Conservation (phyloP, 768 basidiomycete species). For the Obba rivulosa region DNA sequence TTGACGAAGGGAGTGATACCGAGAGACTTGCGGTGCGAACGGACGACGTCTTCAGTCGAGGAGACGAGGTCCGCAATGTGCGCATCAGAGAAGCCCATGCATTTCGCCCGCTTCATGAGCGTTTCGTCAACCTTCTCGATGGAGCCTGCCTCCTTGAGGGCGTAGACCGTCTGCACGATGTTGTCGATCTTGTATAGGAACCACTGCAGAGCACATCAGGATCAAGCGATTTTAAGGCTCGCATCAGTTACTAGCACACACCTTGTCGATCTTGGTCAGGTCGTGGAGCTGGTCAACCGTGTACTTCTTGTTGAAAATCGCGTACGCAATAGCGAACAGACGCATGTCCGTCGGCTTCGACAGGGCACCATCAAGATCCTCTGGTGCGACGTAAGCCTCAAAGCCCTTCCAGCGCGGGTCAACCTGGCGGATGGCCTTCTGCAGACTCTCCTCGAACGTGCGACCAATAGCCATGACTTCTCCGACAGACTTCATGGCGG, state of each 20-base stretch:
- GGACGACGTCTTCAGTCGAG: slow-evolving; percentile 71
- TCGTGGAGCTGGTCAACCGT: slow-evolving; percentile 87
- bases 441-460: slow-evolving; percentile 97
- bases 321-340: slow-evolving; percentile 94
- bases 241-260: slow-evolving; percentile 21
- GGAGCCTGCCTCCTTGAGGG: slow-evolving; percentile 64
- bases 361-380: slow-evolving; percentile 79
- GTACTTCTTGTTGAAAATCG: slow-evolving; percentile 92
- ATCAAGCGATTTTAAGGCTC: no score
- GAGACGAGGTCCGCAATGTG: slow-evolving; percentile 85
- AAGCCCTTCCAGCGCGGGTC: slow-evolving; percentile 97
- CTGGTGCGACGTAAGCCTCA: slow-evolving; percentile 86
- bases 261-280: slow-evolving; percentile 97
- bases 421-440: slow-evolving; percentile 97
- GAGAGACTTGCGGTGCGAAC: slow-evolving; percentile 79
- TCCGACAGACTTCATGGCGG: slow-evolving; percentile 98
- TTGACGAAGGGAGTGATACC: slow-evolving; percentile 96
- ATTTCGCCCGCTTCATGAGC: slow-evolving; percentile 83
- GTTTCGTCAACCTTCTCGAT: slow-evolving; percentile 66
- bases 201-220: slow-evolving; percentile 51
- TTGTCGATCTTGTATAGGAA: slow-evolving; percentile 99
- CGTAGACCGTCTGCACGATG: slow-evolving; percentile 84
- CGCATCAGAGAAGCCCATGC: slow-evolving; percentile 90
- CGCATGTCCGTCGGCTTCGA: slow-evolving; percentile 90
- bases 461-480: slow-evolving; percentile 99